Conservation (phyloP, 2,329 filamentous ascomycete species). For the Ophiostoma novo-ulmi region DNA sequence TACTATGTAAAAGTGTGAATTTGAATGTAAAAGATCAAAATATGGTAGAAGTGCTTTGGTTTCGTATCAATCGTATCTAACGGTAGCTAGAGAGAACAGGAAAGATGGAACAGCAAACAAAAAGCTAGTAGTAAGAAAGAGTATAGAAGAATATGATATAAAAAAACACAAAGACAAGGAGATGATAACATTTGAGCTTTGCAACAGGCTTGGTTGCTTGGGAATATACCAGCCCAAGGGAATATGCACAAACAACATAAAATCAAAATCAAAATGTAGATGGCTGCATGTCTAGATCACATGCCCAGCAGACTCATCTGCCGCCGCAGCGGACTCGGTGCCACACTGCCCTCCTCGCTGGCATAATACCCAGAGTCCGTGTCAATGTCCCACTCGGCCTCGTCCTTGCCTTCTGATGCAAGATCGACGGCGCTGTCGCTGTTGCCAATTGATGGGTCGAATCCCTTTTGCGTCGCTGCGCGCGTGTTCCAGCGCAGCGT, state of each 20-base stretch:
- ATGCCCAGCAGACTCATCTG: constrained; percentile 70
- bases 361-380: constrained; percentile 70
- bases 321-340: constrained; percentile 62
- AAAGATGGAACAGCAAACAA: neutral
- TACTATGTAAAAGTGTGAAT: neutral
- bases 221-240: constrained; percentile 13
- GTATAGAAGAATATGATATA: neutral
- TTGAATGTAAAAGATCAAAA: neutral
- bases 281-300: constrained; percentile 32
- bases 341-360: constrained; percentile 66
- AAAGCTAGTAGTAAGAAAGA: neutral
- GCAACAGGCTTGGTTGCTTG: constrained; percentile 13
- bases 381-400: constrained; percentile 86
- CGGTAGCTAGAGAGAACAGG: constrained; percentile 14
- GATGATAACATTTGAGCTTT: neutral
- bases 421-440: constrained; percentile 39
- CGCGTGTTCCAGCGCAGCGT: constrained; percentile 94
- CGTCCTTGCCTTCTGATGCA: constrained; percentile 48
- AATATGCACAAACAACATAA: constrained; percentile 1
- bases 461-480: constrained; percentile 86
- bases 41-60: neutral
- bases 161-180: neutral
- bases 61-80: constrained; percentile 15
- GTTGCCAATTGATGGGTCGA: constrained; percentile 46
- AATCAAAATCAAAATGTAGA: neutral